Percentiles rank a stretch among this genome's conserved stretches.
These are phyloP conservation scores for Seminavis robusta DNA, from an alignment of 108 stramenopile genomes.

Conservation along the genomic window DNA sequence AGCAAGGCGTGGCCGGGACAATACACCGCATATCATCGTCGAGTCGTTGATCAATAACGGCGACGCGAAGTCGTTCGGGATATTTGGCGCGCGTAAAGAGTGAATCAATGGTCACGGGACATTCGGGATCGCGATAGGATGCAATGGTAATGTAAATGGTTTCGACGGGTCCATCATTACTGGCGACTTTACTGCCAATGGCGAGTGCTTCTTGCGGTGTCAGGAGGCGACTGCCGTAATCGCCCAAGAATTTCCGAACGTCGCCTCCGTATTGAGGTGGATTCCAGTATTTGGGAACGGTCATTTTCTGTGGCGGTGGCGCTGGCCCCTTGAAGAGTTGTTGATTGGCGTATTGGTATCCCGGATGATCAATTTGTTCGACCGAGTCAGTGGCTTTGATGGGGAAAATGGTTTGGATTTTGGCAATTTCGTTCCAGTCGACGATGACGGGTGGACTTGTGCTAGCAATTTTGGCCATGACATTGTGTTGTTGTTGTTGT, in stretches of 20 bases:
- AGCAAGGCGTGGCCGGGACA: slow-evolving; percentile 46
- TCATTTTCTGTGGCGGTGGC: slow-evolving; percentile 20
- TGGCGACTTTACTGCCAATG: slow-evolving; percentile 40
- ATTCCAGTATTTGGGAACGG: slow-evolving; percentile 33
- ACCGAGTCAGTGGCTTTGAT: slow-evolving; percentile 30
- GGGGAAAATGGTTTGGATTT: slow-evolving; percentile 35
- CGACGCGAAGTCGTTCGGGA: slow-evolving; percentile 79
- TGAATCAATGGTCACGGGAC: slow-evolving; percentile 68
- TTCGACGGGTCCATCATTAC: slow-evolving; percentile 20
- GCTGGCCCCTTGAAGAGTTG: not conserved
- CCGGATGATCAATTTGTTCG: slow-evolving; percentile 49
- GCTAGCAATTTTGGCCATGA: no score
- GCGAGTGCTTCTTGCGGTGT: slow-evolving; percentile 53
- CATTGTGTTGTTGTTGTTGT: no score
- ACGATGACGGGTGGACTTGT: no score
- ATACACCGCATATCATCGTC: slow-evolving; percentile 39
- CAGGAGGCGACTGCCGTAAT: slow-evolving; percentile 64
- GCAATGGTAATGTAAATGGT: slow-evolving; percentile 79
- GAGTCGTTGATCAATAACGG: slow-evolving; percentile 69
- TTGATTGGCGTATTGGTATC: slow-evolving; percentile 9
- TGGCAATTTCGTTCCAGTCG: slow-evolving; percentile 12
- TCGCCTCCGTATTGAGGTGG: slow-evolving; percentile 20
- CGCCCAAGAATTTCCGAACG: slow-evolving; percentile 69
- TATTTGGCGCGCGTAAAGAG: slow-evolving; percentile 66
- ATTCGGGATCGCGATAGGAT: slow-evolving; percentile 79